A percentile compares a stretch with the other conserved stretches of the same genome.
phyloP scores from a whole-genome alignment of 768 basidiomycete genomes.

The Phallus indusiatus region DNA sequence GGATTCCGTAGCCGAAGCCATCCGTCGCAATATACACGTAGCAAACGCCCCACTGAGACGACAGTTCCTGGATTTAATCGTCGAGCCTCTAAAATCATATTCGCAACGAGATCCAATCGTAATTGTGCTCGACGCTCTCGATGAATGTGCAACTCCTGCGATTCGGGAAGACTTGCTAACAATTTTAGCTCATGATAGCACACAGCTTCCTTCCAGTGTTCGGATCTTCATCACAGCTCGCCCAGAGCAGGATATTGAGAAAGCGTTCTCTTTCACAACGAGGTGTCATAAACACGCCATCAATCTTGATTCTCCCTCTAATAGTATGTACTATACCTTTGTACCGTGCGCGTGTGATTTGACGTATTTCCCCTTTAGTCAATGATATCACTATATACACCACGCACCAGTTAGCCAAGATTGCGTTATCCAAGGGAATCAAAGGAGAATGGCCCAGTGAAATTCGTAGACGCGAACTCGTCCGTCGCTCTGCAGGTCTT shows the following conservation, averaged over 20 bases:
- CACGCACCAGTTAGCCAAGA: background rate
- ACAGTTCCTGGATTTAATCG: background rate
- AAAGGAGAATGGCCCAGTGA: background rate
- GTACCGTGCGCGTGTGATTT: background rate
- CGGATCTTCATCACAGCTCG: conserved; percentile 18
- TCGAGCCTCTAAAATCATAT: background rate
- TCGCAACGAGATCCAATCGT: conserved; percentile 7
- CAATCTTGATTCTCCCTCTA: background rate
- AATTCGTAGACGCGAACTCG: conserved; percentile 5
- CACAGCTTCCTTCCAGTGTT: conserved; percentile 11
- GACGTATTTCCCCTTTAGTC: background rate
- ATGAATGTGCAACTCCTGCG: conserved; percentile 15
- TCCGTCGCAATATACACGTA: background rate
- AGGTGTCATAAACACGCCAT: background rate
- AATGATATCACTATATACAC: background rate
- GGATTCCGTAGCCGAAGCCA: background rate
- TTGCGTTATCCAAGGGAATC: background rate
- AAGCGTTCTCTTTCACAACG: background rate
- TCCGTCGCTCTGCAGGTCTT: conserved; percentile 10
- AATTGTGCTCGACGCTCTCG: conserved; percentile 19
- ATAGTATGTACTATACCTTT: background rate
- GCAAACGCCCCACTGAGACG: background rate
- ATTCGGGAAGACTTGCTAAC: conserved; percentile 10
- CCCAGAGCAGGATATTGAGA: background rate
- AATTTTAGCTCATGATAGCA: conserved; percentile 10